phyloP scores from a whole-genome alignment of 257 asterid species.

The Osmanthus fragrans region DNA sequence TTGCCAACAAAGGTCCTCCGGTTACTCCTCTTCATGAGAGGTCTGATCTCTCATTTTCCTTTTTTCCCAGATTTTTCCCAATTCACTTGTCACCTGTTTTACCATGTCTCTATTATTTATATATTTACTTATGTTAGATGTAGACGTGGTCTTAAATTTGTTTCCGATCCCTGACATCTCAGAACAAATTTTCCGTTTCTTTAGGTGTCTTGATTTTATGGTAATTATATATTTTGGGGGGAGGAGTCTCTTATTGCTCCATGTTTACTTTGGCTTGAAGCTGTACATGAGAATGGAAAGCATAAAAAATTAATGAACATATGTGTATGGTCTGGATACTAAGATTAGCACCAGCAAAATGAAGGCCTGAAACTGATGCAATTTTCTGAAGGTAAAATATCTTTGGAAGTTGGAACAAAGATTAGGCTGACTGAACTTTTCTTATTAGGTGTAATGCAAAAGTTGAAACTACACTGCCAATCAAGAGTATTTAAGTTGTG shows the following conservation, averaged over 20 bases:
- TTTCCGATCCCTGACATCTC: neutral
- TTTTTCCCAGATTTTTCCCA: constrained; percentile 1
- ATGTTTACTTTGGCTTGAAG: neutral
- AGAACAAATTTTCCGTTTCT: neutral
- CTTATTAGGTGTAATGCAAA: neutral
- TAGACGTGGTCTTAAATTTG: neutral
- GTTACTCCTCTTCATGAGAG: constrained; percentile 92
- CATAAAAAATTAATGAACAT: neutral
- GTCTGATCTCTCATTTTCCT: constrained; percentile 24
- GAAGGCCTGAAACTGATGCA: neutral
- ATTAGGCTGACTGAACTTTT: neutral
- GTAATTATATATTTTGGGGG: neutral
- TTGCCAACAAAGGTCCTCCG: constrained; percentile 87
- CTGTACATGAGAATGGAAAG: neutral
- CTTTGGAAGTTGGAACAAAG: neutral
- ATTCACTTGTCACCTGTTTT: neutral
- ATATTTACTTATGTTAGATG: neutral
- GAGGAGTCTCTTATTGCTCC: neutral
- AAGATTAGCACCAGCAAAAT: neutral
- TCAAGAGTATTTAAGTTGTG: neutral
- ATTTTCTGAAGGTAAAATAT: neutral
- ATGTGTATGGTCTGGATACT: neutral
- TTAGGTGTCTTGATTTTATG: neutral
- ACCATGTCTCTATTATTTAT: neutral
- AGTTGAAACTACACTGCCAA: neutral